Percentiles rank a stretch among this genome's conserved stretches.
These are phyloP conservation scores for Mrakia frigida DNA, from an alignment of 768 basidiomycete genomes.

Conservation along the genomic window DNA sequence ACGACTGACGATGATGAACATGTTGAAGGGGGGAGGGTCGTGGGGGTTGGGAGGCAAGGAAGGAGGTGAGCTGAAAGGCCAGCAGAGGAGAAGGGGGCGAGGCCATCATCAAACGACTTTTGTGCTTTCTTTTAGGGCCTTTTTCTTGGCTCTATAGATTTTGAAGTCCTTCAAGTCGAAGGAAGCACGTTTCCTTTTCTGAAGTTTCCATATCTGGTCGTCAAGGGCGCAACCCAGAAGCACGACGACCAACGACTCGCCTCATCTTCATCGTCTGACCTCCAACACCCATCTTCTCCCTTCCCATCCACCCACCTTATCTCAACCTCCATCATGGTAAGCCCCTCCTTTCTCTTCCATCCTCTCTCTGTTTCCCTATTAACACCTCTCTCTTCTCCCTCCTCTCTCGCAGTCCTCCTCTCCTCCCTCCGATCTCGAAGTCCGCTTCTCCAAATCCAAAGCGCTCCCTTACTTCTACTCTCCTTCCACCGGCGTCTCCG, in stretches of 20 bases:
- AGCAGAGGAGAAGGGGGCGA: neutral
- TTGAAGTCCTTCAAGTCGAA: no score
- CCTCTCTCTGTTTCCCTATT: neutral
- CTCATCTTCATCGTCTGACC: neutral
- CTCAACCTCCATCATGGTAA: neutral
- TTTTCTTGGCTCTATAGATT: no score
- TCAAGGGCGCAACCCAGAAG: no score
- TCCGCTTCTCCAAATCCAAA: slow-evolving; percentile 32
- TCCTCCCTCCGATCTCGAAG: neutral
- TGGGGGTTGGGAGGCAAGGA: neutral
- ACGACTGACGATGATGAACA: slow-evolving; percentile 31
- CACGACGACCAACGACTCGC: neutral
- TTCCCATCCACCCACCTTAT: neutral
- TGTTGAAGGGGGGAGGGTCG: neutral
- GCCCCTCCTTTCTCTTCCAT: neutral
- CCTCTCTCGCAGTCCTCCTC: neutral
- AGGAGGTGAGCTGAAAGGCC: neutral
- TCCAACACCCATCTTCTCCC: neutral
- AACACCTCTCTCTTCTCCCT: neutral
- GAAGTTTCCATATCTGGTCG: no score
- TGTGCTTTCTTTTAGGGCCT: no score
- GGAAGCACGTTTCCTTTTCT: no score
- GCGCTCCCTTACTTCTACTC: slow-evolving; percentile 79
- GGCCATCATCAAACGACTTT: no score
- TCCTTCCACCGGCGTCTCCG: slow-evolving; percentile 59